Evolutionary conservation across 371 early-diverging fungal genomes (phyloP).

Genomic region (Cokeromyces recurvatus): DNA sequence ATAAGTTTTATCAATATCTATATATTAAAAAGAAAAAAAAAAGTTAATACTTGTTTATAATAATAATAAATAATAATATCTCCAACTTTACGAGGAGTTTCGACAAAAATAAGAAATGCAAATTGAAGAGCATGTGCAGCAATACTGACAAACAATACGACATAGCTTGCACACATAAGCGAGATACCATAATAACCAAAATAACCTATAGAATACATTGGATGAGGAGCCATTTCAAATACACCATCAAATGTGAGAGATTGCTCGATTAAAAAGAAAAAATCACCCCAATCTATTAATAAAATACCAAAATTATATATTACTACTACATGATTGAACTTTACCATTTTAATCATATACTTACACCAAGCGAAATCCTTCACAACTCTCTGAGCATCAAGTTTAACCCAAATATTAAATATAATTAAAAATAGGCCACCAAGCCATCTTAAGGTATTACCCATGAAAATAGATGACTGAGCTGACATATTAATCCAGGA

Average conservation of each 20-base stretch:
- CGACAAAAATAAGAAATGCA: constrained; percentile 85
- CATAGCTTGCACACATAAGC: constrained; percentile 78
- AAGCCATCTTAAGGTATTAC: constrained; percentile 65
- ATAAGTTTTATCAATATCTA: constrained; percentile 92
- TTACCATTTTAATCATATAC: constrained; percentile 27
- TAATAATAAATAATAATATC: background rate
- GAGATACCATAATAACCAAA: constrained; percentile 93
- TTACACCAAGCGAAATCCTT: constrained; percentile 97
- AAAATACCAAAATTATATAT: background rate
- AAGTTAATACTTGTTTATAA: background rate
- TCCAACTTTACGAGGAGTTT: constrained; percentile 86
- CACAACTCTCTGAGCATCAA: constrained; percentile 94
- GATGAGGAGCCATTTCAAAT: constrained; percentile 96
- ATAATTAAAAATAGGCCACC: constrained; percentile 76
- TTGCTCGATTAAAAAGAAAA: constrained; percentile 91
- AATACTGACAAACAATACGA: constrained; percentile 85
- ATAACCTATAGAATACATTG: constrained; percentile 98
- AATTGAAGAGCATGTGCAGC: constrained; percentile 89
- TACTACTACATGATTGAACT: no score
- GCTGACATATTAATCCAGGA: constrained; percentile 61
- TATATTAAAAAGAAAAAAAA: background rate
- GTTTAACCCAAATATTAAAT: constrained; percentile 94
- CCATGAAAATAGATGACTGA: constrained; percentile 44
- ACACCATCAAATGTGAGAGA: constrained; percentile 90
- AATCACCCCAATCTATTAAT: constrained; percentile 91